Conservation (phyloP, 2,329 filamentous ascomycete species). For the Trichophyton simii region DNA sequence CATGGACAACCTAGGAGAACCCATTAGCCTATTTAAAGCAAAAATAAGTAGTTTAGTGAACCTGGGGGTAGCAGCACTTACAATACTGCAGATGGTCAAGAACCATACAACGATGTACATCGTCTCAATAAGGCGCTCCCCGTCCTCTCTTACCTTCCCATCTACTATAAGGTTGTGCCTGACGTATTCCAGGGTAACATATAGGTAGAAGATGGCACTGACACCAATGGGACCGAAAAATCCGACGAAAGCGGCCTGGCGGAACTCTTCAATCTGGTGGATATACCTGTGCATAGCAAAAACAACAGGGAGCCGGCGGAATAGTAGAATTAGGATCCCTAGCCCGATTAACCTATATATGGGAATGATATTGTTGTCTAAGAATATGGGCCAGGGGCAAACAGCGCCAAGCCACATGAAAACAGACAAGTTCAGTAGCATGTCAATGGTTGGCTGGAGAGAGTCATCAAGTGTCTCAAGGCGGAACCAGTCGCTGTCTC, state of each 20-base stretch:
- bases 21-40: background rate
- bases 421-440: constrained; percentile 77
- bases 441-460: constrained; percentile 86
- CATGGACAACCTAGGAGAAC: constrained; percentile 54
- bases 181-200: constrained; percentile 66
- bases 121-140: constrained; percentile 51
- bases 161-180: constrained; percentile 42
- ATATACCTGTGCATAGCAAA: constrained; percentile 62
- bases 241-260: constrained; percentile 73
- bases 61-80: constrained; percentile 35
- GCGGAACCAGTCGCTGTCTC: constrained; percentile 71
- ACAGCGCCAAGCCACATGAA: constrained; percentile 88
- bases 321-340: constrained; percentile 61
- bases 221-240: constrained; percentile 93
- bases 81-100: constrained; percentile 66
- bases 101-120: constrained; percentile 75
- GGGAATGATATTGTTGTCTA: constrained; percentile 55
- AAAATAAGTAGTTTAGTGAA: background rate
- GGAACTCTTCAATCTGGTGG: constrained; percentile 60
- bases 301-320: constrained; percentile 67
- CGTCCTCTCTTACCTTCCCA: constrained; percentile 50
- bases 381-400: constrained; percentile 65
- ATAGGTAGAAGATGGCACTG: constrained; percentile 80
- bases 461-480: constrained; percentile 80
- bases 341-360: constrained; percentile 60